phyloP scores from a whole-genome alignment of 2,329 filamentous ascomycete genomes.

The Aureobasidium sp. region DNA sequence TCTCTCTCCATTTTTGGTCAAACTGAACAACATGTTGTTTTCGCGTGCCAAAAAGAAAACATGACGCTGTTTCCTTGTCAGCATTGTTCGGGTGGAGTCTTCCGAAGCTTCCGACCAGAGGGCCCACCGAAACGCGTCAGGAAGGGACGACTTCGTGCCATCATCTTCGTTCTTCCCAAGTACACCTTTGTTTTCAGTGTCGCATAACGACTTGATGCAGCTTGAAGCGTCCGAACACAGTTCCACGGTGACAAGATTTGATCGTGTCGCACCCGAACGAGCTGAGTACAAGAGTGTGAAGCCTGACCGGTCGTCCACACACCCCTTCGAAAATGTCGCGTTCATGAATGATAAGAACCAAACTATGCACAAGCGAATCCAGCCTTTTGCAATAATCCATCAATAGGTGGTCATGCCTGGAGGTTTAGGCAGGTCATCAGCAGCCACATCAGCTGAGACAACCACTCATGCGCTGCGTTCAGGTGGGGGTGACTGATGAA shows the following conservation, averaged over 20 bases:
- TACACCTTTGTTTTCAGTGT: neutral
- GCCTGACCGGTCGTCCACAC: neutral
- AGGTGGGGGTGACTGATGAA: neutral
- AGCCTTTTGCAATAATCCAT: neutral
- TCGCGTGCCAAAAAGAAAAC: neutral
- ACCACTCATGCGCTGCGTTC: neutral
- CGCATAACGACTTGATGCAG: neutral
- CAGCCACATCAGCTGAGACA: neutral
- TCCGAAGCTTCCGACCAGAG: constrained; percentile 7
- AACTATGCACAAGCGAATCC: neutral
- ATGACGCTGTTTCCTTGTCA: constrained; percentile 4
- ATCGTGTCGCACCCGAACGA: too few relatives aligned
- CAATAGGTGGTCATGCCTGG: neutral
- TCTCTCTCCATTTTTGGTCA: neutral
- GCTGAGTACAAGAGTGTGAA: neutral
- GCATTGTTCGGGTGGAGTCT: constrained; percentile 9
- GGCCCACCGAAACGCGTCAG: constrained; percentile 4
- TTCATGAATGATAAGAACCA: neutral
- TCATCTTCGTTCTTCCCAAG: neutral
- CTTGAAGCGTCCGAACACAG: neutral
- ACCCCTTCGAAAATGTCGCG: neutral
- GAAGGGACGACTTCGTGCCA: neutral
- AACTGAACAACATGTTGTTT: neutral
- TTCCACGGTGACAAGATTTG: too few relatives aligned
- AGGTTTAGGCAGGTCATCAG: neutral